Evolutionary conservation across 805 yeast genomes (phyloP), one percentile per base, ranked within the genome.

Genomic region (Saturnispora bothae): DNA sequence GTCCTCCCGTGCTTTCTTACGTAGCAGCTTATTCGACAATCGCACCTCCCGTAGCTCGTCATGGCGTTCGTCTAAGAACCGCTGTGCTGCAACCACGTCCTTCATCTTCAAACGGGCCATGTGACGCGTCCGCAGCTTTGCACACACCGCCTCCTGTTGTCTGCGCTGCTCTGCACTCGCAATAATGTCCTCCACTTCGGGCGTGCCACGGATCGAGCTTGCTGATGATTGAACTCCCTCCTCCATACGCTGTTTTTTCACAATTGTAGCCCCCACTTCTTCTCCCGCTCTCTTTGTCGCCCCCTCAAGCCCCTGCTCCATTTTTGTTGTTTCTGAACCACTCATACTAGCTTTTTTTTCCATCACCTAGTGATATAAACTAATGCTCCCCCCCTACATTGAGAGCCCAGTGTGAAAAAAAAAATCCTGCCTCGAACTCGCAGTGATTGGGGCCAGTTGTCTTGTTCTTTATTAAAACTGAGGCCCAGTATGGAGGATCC

Each of bases 1-100:
- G 29, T 55, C 60, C 31, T 53, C 58, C 33, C 49, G 55, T 29
- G 43, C 45, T 36, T 54, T 55, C 32, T 50, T 46, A 29, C 40
- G 36, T 21, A 56, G 20, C 3, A 57, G 40, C 34, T 41, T 37
- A 33, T 53, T 48, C 3, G 60, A 46, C 16, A 49, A 17, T 10
- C 40, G 43, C 4, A 51, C 48, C 15, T 48, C 49, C 16, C 42
- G 39, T 22, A 41, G 39, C 13, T 43, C 50, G 13, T 54, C 51
- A 26, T 48, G 33, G 13, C 47, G 48, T 30, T 53, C 55, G 5
- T 44, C 41, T 13, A 57, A 28, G 29, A 49, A 56, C 21, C 48
- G 41, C 36, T 47, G 37, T 10, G 57, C 62, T 17, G 27, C 34
- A 12, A 39, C 46, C 39, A 55, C 47, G 38, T 57, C 62, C 5